Percentiles rank a stretch among this genome's conserved stretches.
Evolutionary conservation across 768 basidiomycete genomes (phyloP).

Genomic region (Macrocybe gigantea): DNA sequence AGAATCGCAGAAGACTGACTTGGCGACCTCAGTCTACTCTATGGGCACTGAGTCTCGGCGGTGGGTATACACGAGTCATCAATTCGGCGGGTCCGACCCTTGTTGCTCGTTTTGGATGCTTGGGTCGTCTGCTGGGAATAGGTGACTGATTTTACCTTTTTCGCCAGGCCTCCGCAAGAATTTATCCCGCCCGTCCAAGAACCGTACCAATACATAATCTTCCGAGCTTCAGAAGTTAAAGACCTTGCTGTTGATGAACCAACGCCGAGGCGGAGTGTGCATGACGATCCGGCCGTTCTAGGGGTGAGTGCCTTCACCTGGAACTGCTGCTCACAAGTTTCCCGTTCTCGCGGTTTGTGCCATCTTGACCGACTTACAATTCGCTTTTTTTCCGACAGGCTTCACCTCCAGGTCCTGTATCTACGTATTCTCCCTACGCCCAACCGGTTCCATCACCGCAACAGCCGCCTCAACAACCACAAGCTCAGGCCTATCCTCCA

Average conservation of each 20-base stretch:
- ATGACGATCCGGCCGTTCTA: conserved; percentile 81
- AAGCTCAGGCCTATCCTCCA: conserved; percentile 12
- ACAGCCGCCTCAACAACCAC: conserved; percentile 22
- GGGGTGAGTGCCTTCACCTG: conserved; percentile 44
- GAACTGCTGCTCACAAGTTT: conserved; percentile 6
- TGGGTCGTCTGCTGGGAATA: conserved; percentile 27
- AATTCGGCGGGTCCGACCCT: background rate
- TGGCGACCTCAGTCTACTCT: conserved; percentile 54
- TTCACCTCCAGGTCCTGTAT: conserved; percentile 5
- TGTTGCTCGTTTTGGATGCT: background rate
- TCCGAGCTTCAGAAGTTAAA: conserved; percentile 86
- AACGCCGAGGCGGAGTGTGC: conserved; percentile 53
- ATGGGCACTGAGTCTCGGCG: conserved; percentile 86
- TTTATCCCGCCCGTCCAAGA: conserved; percentile 81
- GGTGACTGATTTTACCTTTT: conserved; percentile 3
- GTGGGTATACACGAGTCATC: conserved; percentile 32
- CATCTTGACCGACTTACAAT: background rate
- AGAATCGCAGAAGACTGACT: background rate
- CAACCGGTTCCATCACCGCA: conserved; percentile 24
- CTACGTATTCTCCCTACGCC: conserved; percentile 8
- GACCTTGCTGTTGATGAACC: conserved; percentile 82
- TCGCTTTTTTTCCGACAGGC: background rate
- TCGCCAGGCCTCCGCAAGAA: conserved; percentile 57
- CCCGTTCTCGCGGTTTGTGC: background rate
- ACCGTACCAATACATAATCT: conserved; percentile 87